Conservation (phyloP, 2,329 filamentous ascomycete genomes). For the Fusarium hostae region DNA sequence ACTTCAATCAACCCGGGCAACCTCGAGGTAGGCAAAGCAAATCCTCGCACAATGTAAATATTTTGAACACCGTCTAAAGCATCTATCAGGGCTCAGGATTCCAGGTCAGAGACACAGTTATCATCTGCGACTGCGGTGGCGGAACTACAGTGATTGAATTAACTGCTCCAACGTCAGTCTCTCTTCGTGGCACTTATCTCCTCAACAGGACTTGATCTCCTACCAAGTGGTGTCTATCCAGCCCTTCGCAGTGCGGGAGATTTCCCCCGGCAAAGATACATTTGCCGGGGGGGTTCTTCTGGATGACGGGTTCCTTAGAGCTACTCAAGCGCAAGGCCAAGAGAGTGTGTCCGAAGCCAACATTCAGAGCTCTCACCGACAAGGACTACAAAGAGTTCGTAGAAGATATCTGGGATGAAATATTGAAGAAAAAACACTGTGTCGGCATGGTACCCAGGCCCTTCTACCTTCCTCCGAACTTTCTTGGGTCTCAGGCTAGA, state of each 20-base stretch:
- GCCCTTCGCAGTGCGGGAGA: background rate
- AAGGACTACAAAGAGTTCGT: background rate
- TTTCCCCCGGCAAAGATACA: background rate
- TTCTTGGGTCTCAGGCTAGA: background rate
- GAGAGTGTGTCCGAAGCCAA: background rate
- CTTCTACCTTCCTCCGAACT: background rate
- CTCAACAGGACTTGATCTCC: background rate
- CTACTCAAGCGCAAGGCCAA: background rate
- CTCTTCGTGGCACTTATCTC: background rate
- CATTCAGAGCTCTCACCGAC: background rate
- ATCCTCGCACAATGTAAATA: background rate
- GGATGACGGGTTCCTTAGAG: background rate
- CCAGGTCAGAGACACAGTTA: background rate
- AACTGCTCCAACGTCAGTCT: background rate
- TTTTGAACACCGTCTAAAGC: background rate
- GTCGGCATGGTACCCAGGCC: background rate
- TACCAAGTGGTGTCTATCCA: background rate
- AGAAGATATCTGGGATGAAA: background rate
- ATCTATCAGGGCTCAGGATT: background rate
- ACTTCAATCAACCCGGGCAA: background rate
- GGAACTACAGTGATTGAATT: background rate
- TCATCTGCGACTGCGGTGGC: background rate
- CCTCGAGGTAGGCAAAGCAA: background rate
- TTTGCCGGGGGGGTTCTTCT: background rate
- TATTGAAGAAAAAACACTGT: background rate